Evolutionary conservation across 306 rosid genomes (phyloP).

Genomic region (Herpetospermum pedunculosum): DNA sequence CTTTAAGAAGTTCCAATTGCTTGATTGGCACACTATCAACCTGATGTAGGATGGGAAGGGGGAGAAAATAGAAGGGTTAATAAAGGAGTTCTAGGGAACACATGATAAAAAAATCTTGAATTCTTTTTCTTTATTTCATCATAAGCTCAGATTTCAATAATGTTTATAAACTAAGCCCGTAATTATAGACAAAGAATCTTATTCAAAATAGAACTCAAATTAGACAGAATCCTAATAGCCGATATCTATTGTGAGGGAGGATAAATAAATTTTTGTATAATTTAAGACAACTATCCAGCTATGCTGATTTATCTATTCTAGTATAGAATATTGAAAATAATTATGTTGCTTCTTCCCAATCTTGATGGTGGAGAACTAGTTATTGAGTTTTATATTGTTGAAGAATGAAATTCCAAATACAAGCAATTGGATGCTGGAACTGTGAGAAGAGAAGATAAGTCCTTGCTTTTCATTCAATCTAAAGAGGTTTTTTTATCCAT

Average conservation of each 20-base stretch:
- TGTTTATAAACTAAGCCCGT: background rate
- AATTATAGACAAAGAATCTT: background rate
- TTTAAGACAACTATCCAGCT: background rate
- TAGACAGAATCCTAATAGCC: too few species aligned
- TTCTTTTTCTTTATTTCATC: background rate
- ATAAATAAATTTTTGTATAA: too few species aligned
- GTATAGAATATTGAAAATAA: background rate
- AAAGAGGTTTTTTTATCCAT: background rate
- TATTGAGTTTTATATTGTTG: background rate
- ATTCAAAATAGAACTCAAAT: background rate
- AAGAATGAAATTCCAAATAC: background rate
- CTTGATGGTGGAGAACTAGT: background rate
- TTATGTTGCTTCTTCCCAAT: background rate
- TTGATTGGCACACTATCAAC: background rate
- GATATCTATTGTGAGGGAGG: background rate
- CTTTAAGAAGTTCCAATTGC: background rate
- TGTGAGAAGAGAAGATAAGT: background rate
- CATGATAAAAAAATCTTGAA: background rate
- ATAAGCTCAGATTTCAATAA: background rate
- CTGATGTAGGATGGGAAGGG: background rate
- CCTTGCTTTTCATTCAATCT: background rate
- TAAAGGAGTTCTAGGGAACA: background rate
- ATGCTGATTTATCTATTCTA: background rate
- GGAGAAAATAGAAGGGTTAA: background rate
- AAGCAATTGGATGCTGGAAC: background rate